These are phyloP conservation scores for Verticillium tricorpus DNA, from an alignment of 2,329 filamentous ascomycete genomes.

Conservation along the genomic window DNA sequence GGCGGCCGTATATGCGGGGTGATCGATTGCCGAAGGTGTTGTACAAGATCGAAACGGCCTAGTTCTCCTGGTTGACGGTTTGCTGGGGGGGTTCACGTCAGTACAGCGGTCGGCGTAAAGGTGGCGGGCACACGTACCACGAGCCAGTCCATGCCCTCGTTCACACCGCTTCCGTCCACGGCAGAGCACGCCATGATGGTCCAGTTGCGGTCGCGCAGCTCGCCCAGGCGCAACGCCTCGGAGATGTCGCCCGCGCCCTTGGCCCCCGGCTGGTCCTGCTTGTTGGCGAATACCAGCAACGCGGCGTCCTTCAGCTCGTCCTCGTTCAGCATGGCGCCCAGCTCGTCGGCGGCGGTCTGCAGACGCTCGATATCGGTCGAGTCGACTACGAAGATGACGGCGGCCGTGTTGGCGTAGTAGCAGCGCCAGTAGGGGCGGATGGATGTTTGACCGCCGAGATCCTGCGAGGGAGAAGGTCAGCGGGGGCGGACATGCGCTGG, in stretches of 20 bases:
- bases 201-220: slow-evolving; percentile 96
- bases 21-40: not conserved
- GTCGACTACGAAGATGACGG: slow-evolving; percentile 98
- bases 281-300: slow-evolving; percentile 94
- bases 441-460: slow-evolving; percentile 95
- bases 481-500: not conserved
- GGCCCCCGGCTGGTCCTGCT: slow-evolving; percentile 95
- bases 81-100: slow-evolving; percentile 7
- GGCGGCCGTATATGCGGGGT: slow-evolving; percentile 8
- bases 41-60: slow-evolving; percentile 2
- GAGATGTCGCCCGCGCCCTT: slow-evolving; percentile 97
- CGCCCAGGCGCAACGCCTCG: slow-evolving; percentile 83
- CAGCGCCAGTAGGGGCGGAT: slow-evolving; percentile 99
- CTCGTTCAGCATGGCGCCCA: slow-evolving; percentile 93
- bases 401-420: slow-evolving; percentile 98
- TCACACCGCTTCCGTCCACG: slow-evolving; percentile 90
- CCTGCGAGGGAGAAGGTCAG: slow-evolving; percentile 41
- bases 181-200: slow-evolving; percentile 97
- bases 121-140: slow-evolving; percentile 53
- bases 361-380: slow-evolving; percentile 95
- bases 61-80: slow-evolving; percentile 20
- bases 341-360: slow-evolving; percentile 86
- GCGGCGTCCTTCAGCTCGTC: slow-evolving; percentile 93
- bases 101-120: not conserved
- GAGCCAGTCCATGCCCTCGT: slow-evolving; percentile 98